Conservation (phyloP, 352 stramenopile genomes). For the Globisporangium ultimum region DNA sequence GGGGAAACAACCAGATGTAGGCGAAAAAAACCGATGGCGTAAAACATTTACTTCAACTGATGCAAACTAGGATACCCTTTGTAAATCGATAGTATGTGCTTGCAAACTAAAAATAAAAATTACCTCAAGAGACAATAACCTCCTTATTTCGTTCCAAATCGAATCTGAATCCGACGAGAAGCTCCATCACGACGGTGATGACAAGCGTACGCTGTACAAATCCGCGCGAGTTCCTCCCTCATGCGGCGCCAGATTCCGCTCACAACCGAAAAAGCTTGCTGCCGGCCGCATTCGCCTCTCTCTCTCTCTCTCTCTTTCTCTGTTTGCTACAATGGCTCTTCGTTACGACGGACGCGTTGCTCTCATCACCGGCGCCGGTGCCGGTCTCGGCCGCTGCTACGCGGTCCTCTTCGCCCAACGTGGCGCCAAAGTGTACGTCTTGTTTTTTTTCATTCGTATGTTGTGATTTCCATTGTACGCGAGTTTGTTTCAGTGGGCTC, state of each 20-base stretch:
- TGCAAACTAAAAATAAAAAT: background rate
- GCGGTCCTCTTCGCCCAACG: conserved; percentile 68
- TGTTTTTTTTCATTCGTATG: too few relatives aligned
- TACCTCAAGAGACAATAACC: too few relatives aligned
- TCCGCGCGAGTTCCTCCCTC: too few relatives aligned
- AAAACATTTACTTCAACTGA: conserved; percentile 9
- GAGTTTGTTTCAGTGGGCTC: too few relatives aligned
- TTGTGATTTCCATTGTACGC: too few relatives aligned
- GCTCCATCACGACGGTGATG: too few relatives aligned
- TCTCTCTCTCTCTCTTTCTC: conserved; percentile 3
- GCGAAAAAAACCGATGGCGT: conserved; percentile 3
- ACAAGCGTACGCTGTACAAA: too few relatives aligned
- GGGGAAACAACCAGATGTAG: background rate
- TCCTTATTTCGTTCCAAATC: too few relatives aligned
- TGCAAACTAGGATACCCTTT: background rate
- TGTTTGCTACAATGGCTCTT: conserved; percentile 32
- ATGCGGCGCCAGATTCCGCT: background rate
- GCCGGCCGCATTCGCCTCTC: conserved; percentile 6
- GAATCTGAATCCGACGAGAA: too few relatives aligned
- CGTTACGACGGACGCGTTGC: conserved; percentile 76
- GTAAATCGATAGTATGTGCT: background rate
- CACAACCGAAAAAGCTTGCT: conserved; percentile 8
- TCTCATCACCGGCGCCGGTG: conserved; percentile 74
- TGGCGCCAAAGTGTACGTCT: conserved; percentile 79
- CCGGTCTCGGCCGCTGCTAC: conserved; percentile 73